A percentile compares a stretch with the other conserved stretches of the same genome.
Conservation (phyloP, 106 monocot genomes). For the Gastrodia elata region DNA sequence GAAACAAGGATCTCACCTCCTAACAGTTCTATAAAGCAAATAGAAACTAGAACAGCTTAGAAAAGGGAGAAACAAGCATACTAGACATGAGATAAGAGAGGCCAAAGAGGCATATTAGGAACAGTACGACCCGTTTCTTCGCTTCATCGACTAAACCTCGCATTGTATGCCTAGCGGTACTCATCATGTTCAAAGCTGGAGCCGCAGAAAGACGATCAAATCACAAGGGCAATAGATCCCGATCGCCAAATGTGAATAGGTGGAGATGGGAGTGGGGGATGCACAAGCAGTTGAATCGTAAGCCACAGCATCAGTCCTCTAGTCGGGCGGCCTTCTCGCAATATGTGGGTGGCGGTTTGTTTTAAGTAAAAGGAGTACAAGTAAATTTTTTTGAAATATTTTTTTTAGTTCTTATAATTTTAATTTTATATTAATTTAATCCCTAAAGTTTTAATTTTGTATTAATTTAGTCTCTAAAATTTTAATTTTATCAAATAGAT, state of each 20-base stretch:
- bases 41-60: not conserved
- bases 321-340: too few species aligned
- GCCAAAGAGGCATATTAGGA: constrained; percentile 47
- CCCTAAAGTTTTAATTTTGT: too few species aligned
- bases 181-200: constrained; percentile 26
- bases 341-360: too few species aligned
- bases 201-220: not conserved
- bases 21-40: not conserved
- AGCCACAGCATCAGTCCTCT: too few species aligned
- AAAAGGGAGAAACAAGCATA: constrained; percentile 25
- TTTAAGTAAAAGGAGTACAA: too few species aligned
- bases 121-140: constrained; percentile 45
- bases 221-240: not conserved
- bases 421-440: too few species aligned
- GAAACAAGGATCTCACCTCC: not conserved
- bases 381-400: too few species aligned
- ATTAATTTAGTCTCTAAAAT: too few species aligned
- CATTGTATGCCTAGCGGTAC: constrained; percentile 20
- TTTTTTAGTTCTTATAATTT: too few species aligned
- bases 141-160: constrained; percentile 56
- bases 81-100: constrained; percentile 90
- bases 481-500: too few species aligned
- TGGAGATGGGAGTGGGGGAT: not conserved
- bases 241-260: not conserved
- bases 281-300: not conserved